These are phyloP conservation scores for Vinca major DNA, from an alignment of 305 asterid genomes.

Conservation along the genomic window DNA sequence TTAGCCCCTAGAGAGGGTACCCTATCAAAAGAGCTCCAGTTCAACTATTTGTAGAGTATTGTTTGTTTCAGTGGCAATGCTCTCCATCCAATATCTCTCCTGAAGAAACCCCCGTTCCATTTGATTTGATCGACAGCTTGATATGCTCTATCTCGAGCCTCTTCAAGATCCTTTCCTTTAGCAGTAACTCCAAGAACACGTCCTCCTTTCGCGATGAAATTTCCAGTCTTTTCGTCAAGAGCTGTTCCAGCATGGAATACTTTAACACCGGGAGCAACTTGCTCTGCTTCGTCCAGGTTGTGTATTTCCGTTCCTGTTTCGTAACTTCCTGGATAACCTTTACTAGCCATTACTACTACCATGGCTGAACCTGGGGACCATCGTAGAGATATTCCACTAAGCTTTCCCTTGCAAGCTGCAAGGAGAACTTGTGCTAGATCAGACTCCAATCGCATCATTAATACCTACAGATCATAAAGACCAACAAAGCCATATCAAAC, in stretches of 20 bases:
- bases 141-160: slow-evolving; percentile 75
- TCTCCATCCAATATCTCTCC: slow-evolving; percentile 89
- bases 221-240: slow-evolving; percentile 47
- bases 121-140: slow-evolving; percentile 55
- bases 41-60: slow-evolving; percentile 14
- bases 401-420: slow-evolving; percentile 75
- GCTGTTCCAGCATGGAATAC: slow-evolving; percentile 84
- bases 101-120: slow-evolving; percentile 70
- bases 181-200: slow-evolving; percentile 93
- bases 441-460: slow-evolving; percentile 87
- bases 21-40: not conserved
- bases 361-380: slow-evolving; percentile 91
- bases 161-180: slow-evolving; percentile 64
- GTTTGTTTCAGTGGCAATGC: slow-evolving; percentile 44
- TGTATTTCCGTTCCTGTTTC: slow-evolving; percentile 56
- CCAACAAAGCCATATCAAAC: not conserved
- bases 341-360: slow-evolving; percentile 97
- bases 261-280: slow-evolving; percentile 52
- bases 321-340: slow-evolving; percentile 84
- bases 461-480: slow-evolving; percentile 34
- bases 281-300: slow-evolving; percentile 76
- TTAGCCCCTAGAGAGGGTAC: slow-evolving; percentile 48
- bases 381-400: slow-evolving; percentile 43
- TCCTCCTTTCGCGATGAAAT: slow-evolving; percentile 74
- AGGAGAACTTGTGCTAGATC: slow-evolving; percentile 70